phyloP scores from a whole-genome alignment of 306 rosid genomes.

The Quercus gilva region DNA sequence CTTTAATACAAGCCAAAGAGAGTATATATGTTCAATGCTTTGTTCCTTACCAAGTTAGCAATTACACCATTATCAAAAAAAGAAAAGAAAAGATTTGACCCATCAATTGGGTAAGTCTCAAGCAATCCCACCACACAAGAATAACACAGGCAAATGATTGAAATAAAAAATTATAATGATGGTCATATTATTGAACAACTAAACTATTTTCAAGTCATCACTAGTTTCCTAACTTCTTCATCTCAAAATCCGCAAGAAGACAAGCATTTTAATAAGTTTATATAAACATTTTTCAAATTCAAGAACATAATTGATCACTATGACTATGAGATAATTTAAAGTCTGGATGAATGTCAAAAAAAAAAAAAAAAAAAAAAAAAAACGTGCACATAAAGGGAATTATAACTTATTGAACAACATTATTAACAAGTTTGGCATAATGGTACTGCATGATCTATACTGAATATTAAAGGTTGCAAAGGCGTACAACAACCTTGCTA shows the following conservation, averaged over 20 bases:
- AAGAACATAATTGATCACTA: neutral
- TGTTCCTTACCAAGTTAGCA: neutral
- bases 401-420: neutral
- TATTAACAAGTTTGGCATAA: neutral
- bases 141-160: no score
- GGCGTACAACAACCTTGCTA: conserved; percentile 3
- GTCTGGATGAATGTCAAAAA: neutral
- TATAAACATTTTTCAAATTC: neutral
- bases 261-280: neutral
- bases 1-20: neutral
- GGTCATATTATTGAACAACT: no score
- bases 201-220: no score
- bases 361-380: no score
- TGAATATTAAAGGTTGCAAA: neutral
- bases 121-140: neutral
- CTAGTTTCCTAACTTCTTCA: no score
- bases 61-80: no score
- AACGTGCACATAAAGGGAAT: neutral
- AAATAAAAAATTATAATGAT: no score
- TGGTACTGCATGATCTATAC: conserved; percentile 6
- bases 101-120: neutral
- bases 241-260: no score
- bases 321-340: neutral
- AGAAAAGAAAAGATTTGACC: no score
- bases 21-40: neutral